phyloP scores from a whole-genome alignment of 768 basidiomycete species.

The Lactarius sp. region DNA sequence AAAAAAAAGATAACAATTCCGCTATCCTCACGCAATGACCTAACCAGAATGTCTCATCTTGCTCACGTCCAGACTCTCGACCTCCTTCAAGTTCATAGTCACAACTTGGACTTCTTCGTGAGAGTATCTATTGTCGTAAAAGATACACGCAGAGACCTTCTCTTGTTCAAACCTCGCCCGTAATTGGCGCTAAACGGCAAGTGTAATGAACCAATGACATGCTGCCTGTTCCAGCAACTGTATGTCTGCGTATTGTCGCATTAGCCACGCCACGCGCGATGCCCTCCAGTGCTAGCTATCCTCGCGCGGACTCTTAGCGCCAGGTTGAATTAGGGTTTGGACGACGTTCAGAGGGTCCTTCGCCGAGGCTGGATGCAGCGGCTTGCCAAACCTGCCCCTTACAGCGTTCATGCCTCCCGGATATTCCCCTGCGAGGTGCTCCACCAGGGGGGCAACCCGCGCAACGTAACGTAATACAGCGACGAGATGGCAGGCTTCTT shows the following conservation, averaged over 20 bases:
- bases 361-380: too few species aligned
- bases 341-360: too few species aligned
- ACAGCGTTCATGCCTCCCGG: neutral
- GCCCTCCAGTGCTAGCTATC: neutral
- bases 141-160: neutral
- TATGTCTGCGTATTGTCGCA: neutral
- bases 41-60: neutral
- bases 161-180: neutral
- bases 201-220: neutral
- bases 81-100: neutral
- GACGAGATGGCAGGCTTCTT: neutral
- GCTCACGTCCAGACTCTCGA: too few species aligned
- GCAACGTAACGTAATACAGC: constrained; percentile 15
- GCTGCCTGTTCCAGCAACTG: constrained; percentile 9
- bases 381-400: neutral
- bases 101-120: neutral
- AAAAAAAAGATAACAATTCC: too few species aligned
- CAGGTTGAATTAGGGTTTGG: too few species aligned
- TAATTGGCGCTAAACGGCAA: neutral
- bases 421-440: constrained; percentile 3
- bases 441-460: constrained; percentile 10
- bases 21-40: neutral
- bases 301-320: neutral
- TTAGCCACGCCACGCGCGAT: constrained; percentile 9
- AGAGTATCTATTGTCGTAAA: neutral